Base-by-base conservation (phyloP, 2,329 filamentous ascomycete genomes). In the Rosellinia necatrix region DNA sequence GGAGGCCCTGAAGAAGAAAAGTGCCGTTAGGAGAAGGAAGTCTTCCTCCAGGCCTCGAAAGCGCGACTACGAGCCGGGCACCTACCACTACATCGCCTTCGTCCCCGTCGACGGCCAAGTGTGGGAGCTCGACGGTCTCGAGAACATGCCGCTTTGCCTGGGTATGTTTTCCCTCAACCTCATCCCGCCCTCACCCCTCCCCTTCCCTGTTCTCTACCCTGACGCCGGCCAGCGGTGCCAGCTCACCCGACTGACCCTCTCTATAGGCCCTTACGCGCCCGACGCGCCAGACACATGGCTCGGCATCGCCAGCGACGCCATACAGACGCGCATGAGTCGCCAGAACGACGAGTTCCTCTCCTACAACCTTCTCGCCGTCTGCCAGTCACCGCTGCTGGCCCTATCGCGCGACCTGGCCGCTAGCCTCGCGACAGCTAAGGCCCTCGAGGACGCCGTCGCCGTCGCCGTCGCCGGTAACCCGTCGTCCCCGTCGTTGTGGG, bases 1-100 rank as follows among this genome's bases (percentile, higher is more conserved):
- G 35, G 70, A 72, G 2, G 74, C 1, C 0, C 66, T 41, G 27
- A 54, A 41, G 34, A 60, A 56, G 17, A 63, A n/a, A n/a, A n/a
- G n/a, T n/a, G 74, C 1, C 0, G 66, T 41, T 24, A 54, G 38
- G 34, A 60, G 56, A 17, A 63, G 54, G 52, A 66, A 57, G 40
- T 58, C 53, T 17, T 2, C 48, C 12, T 62, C 70, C 8, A 64
- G 73, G 3, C 6, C 60, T 4, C 56, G 47, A 6, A 75, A 72
- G 32, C 78, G 72, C n/a, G 70, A 73, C 4, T 75, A 81, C 6
- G 74, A 79, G 0, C 83, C 90, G n/a, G 80, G 82, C 10, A 86
- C 84, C 0, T 94, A 88, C 68, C 93, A 97, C 69, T 97, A 94
- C 71, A 88, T 96, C 61, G 92, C 92, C 6, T 96, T 93, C 68